These are phyloP conservation scores for Psilocybe subaeruginosa DNA, from an alignment of 768 basidiomycete species.

Conservation along the genomic window DNA sequence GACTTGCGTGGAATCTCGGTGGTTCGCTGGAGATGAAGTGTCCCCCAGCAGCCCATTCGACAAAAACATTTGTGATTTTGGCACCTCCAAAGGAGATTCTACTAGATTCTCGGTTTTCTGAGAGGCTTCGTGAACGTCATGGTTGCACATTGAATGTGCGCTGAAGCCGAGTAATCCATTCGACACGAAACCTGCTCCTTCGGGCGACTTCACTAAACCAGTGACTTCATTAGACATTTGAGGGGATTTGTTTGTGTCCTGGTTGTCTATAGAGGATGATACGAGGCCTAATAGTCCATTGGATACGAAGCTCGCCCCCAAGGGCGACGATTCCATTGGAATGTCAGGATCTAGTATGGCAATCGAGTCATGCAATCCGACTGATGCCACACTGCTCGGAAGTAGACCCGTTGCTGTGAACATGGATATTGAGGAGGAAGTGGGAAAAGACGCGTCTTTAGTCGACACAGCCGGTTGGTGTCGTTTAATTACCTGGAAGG, in stretches of 20 bases:
- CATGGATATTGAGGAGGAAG: slow-evolving; percentile 15
- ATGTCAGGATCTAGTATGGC: neutral
- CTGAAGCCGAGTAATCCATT: neutral
- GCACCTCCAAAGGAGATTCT: no score
- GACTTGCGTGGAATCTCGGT: no score
- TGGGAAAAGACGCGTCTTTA: slow-evolving; percentile 10
- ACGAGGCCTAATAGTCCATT: slow-evolving; percentile 16
- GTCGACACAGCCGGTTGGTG: neutral
- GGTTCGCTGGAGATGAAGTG: neutral
- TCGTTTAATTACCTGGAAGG: neutral
- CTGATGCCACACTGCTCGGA: slow-evolving; percentile 8
- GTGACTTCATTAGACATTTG: neutral
- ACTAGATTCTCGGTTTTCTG: neutral
- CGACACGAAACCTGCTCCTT: neutral
- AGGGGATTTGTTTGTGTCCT: neutral
- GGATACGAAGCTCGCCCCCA: slow-evolving; percentile 14
- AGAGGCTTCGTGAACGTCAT: neutral
- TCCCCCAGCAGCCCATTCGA: neutral
- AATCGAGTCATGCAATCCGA: neutral
- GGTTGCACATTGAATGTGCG: no score
- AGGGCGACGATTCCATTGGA: no score
- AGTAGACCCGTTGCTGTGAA: slow-evolving; percentile 33
- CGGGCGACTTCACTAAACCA: neutral
- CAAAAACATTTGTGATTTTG: neutral
- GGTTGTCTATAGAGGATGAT: neutral